Base-by-base conservation (phyloP, 345 rosid species). In the Acer campestre region DNA sequence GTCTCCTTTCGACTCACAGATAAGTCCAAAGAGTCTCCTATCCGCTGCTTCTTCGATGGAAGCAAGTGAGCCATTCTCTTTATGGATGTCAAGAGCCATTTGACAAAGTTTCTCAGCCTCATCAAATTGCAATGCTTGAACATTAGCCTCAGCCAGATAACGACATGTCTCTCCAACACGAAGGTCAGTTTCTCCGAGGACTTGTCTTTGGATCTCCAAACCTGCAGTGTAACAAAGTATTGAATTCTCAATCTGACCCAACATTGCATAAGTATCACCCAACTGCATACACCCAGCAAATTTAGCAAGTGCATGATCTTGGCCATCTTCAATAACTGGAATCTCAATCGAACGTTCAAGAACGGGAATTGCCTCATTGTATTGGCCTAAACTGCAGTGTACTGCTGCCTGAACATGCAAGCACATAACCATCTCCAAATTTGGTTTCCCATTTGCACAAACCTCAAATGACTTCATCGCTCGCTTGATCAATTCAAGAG, bases 231-330 rank as follows among this genome's bases (percentile, higher is more conserved):
- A 95, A 44, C 87, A 88, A 71, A 93, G 79, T 18, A 92, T 84
- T 6, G 99, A 90, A 75, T 92, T 94, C 80, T 95, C 99, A 35
- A 85, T 81, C 78, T 95, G 98, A 61, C 98, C 98, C 80, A 95
- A 79, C 84, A 89, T 80, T 58, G 90, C 92, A 49, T 95, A 92
- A 46, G 95, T 84, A 76, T 95, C 99, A 63, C 99, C 99, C 35
- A 95, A 86, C 80, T 93, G 99, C 99, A 95, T 95, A 73, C 98
- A 95, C 42, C 99, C 97, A 2, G 97, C 90, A 62, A 95, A 95
- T 79, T 95, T 95, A 23, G 99, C 99, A 9, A 95, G 89, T 2
- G 95, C 91, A 72, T 95, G 98, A 70, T 82, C 85, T 79, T 89
- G 93, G 0, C 99, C 94, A 64, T 90, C 89, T 62, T 95, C 95